phyloP scores from a whole-genome alignment of 305 asterid genomes.

The Stenogyne calaminthoides region DNA sequence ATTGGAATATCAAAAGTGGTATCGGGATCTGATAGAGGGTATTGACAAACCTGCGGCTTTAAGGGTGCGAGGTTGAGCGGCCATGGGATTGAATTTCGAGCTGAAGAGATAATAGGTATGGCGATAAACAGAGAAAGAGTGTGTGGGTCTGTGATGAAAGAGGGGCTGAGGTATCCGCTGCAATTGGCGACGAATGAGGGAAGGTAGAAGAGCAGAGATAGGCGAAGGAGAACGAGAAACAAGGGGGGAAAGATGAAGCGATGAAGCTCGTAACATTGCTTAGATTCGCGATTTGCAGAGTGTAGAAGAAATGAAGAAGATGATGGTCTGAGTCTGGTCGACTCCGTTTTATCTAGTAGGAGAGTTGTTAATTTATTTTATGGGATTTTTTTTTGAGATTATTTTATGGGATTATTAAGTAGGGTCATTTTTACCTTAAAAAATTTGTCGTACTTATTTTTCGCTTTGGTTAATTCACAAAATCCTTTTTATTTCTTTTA shows the following conservation, averaged over 20 bases:
- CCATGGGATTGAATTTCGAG: slow-evolving; percentile 35
- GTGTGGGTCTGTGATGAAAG: slow-evolving; percentile 29
- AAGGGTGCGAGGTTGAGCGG: slow-evolving; percentile 27
- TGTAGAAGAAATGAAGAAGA: background rate
- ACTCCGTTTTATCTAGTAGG: too few relatives aligned
- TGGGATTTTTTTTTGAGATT: too few relatives aligned
- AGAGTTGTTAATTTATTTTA: too few relatives aligned
- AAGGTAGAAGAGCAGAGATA: slow-evolving; percentile 39
- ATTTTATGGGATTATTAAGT: too few relatives aligned
- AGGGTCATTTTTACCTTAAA: too few relatives aligned
- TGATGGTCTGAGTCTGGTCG: background rate
- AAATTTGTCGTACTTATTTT: too few relatives aligned
- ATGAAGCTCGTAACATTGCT: slow-evolving; percentile 49
- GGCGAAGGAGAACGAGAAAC: slow-evolving; percentile 37
- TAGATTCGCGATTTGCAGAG: slow-evolving; percentile 5
- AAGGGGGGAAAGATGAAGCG: slow-evolving; percentile 41
- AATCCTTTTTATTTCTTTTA: too few relatives aligned
- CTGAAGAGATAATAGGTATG: slow-evolving; percentile 18
- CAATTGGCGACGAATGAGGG: slow-evolving; percentile 25
- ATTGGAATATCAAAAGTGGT: background rate
- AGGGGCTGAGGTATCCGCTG: slow-evolving; percentile 24
- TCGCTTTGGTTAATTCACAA: too few relatives aligned
- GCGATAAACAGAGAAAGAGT: slow-evolving; percentile 21
- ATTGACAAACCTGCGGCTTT: slow-evolving; percentile 41
- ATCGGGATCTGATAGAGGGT: slow-evolving; percentile 7